Evolutionary conservation across 2,329 filamentous ascomycete species (phyloP), one percentile per base, ranked within the genome.

Genomic region (Colletotrichum truncatum): DNA sequence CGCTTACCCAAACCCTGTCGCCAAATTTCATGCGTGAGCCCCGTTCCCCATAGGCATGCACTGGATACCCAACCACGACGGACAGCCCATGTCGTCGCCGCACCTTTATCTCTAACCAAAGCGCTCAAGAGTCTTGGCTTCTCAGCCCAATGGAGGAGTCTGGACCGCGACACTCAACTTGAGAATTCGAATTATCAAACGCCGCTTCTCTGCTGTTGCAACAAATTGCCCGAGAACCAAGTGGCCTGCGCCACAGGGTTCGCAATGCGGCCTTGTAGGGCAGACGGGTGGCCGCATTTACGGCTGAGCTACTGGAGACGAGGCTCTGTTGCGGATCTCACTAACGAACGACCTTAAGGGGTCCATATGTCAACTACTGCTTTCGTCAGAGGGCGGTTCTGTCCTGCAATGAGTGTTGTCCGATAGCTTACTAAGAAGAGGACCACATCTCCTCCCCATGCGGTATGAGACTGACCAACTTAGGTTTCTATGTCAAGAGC

Each of bases 1-100:
- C 48, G 62, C 57, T 54, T 43, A 49, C 48, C 56, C 56, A 32
- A 60, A 60, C 39, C 62, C 56, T 55, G 62, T 55, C 34, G 34
- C 26, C 49, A 41, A 65, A 28, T 48, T 30, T 43, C 12, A 61
- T 65, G 54, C 61, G 46, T 39, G 34, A 28, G 41, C 41, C 55
- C 48, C 39, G 56, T 41, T 45, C 21, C 21, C 49, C 48, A n/a
- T n/a, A n/a, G n/a, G n/a, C n/a, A n/a, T n/a, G n/a, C 26, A 48
- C 46, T 30, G 39, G 52, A 39, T 41, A 30, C 39, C 49, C 58
- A n/a, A 48, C 51, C n/a, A 55, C 51, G 25, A 45, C n/a, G n/a
- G n/a, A n/a, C 41, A 57, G 28, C 60, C 49, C 30, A 18, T 21
- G 51, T 38, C 26, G 38, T 16, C 23, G 51, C 39, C 41, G 32